phyloP scores from a whole-genome alignment of 1,284 basidiomycete genomes.

The Cerrena zonata region DNA sequence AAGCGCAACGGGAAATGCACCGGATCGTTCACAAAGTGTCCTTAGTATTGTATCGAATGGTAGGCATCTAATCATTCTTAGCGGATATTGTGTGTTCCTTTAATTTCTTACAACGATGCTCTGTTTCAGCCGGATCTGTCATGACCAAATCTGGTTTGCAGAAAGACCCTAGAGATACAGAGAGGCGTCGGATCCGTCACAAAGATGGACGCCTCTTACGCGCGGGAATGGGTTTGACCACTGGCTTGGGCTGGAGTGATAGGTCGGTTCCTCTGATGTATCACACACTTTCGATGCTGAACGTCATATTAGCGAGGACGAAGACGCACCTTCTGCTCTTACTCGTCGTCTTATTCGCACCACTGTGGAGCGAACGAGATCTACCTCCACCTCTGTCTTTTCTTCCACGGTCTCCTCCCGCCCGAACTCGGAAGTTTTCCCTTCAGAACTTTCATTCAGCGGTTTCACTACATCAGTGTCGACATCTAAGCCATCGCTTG shows the following conservation, averaged over 20 bases:
- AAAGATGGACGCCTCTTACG: constrained; percentile 60
- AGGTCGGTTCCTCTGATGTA: constrained; percentile 39
- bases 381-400: constrained; percentile 12
- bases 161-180: constrained; percentile 63
- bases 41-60: constrained; percentile 22
- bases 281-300: neutral
- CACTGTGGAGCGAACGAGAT: constrained; percentile 42
- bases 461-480: constrained; percentile 15
- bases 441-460: constrained; percentile 2
- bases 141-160: constrained; percentile 44
- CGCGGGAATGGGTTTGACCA: constrained; percentile 73
- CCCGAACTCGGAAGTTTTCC: constrained; percentile 12
- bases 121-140: constrained; percentile 25
- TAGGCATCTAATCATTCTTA: too few species aligned
- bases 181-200: constrained; percentile 55
- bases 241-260: constrained; percentile 77
- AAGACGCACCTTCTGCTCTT: constrained; percentile 71
- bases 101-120: neutral
- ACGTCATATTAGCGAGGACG: constrained; percentile 54
- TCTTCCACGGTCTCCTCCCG: constrained; percentile 6
- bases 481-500: constrained; percentile 5
- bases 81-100: too few species aligned
- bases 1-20: neutral
- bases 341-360: constrained; percentile 60
- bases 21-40: constrained; percentile 21